Conservation (phyloP, 495 filamentous ascomycete genomes). For the Penicillium simplicissimum region DNA sequence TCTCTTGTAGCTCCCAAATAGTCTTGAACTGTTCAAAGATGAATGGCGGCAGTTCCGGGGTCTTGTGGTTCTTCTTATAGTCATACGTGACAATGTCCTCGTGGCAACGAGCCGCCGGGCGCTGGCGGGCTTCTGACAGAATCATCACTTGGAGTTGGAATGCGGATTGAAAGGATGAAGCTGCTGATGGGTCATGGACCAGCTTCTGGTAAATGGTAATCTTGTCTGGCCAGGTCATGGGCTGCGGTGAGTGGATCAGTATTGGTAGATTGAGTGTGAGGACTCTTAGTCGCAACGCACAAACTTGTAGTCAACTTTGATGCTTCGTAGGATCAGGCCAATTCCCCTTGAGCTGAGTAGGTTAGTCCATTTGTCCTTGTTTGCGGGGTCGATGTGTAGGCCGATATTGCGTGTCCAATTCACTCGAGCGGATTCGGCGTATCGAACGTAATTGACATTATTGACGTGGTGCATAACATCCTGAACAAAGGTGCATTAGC, state of each 20-base stretch:
- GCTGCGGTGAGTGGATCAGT: conserved; percentile 48
- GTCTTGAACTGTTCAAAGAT: conserved; percentile 64
- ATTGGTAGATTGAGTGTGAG: conserved; percentile 11
- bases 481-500: conserved; percentile 35
- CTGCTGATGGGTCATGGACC: conserved; percentile 45
- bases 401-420: conserved; percentile 83
- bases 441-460: conserved; percentile 81
- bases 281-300: conserved; percentile 49
- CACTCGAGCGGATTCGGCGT: conserved; percentile 81
- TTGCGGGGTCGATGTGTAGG: conserved; percentile 62
- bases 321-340: conserved; percentile 78
- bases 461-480: conserved; percentile 80
- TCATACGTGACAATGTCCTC: conserved; percentile 90
- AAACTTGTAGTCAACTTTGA: conserved; percentile 90
- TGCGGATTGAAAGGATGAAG: conserved; percentile 41
- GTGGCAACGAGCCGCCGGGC: conserved; percentile 73
- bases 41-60: conserved; percentile 60
- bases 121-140: conserved; percentile 75
- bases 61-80: conserved; percentile 59
- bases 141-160: conserved; percentile 64
- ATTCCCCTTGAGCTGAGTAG: conserved; percentile 64
- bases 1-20: conserved; percentile 68
- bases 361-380: conserved; percentile 68
- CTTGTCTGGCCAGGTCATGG: conserved; percentile 84
- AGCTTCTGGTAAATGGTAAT: conserved; percentile 90